A percentile compares a stretch with the other conserved stretches of the same genome.
phyloP scores from a whole-genome alignment of 179 eudicot genomes.

The Amaranthus tricolor region DNA sequence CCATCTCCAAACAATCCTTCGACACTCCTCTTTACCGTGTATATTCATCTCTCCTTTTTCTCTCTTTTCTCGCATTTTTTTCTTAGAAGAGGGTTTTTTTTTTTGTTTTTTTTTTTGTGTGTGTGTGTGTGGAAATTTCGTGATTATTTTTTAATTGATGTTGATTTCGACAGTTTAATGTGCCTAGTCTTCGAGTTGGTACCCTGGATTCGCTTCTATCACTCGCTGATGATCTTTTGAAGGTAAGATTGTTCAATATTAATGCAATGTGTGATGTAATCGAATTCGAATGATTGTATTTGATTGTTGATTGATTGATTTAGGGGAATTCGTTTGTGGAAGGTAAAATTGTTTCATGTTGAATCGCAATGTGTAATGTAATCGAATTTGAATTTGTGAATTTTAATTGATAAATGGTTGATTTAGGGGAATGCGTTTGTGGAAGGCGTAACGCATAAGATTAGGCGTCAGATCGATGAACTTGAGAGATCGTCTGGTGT shows the following conservation, averaged over 20 bases:
- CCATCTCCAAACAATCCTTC: constrained; percentile 83
- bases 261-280: background rate
- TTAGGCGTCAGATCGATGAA: constrained; percentile 92
- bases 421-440: constrained; percentile 73
- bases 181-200: constrained; percentile 94
- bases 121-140: background rate
- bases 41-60: constrained; percentile 13
- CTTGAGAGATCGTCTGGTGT: constrained; percentile 80
- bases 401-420: constrained; percentile 19
- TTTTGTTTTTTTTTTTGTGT: background rate
- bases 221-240: constrained; percentile 84
- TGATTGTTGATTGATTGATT: background rate
- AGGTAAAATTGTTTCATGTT: constrained; percentile 26
- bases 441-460: constrained; percentile 91
- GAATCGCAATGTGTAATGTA: too few species aligned
- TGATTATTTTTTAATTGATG: background rate
- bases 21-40: constrained; percentile 86
- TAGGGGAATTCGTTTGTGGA: constrained; percentile 59
- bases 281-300: background rate
- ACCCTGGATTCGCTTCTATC: constrained; percentile 84
- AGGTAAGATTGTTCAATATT: constrained; percentile 39
- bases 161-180: constrained; percentile 60
- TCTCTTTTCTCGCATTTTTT: background rate
- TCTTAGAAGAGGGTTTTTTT: too few species aligned
- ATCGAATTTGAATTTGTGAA: background rate